phyloP scores from a whole-genome alignment of 352 stramenopile species.

The Phytophthora nicotianae region DNA sequence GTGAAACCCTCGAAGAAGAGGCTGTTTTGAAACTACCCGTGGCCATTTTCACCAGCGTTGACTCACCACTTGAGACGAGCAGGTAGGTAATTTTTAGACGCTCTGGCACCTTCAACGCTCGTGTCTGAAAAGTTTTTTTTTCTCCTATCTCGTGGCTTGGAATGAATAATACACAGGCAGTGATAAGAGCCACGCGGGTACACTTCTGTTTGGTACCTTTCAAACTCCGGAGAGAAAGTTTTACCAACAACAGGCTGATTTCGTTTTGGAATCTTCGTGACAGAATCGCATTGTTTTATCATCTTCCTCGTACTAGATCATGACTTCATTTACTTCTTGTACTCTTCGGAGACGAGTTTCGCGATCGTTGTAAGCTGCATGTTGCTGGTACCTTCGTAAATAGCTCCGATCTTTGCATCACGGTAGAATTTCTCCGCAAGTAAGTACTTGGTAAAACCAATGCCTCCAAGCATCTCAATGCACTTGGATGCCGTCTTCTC shows the following conservation, averaged over 20 bases:
- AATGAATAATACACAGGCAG: too few species aligned
- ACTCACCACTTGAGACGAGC: background rate
- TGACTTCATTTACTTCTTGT: slow-evolving; percentile 63
- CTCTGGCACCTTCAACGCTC: background rate
- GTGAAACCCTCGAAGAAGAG: background rate
- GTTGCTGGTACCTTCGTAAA: slow-evolving; percentile 98
- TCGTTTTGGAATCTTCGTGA: background rate
- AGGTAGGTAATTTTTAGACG: background rate
- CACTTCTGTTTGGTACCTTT: too few species aligned
- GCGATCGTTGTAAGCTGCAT: slow-evolving; percentile 96
- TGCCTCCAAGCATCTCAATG: slow-evolving; percentile 95
- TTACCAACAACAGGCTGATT: slow-evolving; percentile 3
- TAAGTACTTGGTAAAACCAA: slow-evolving; percentile 96
- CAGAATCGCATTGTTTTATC: background rate
- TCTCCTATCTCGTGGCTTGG: too few species aligned
- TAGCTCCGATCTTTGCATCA: slow-evolving; percentile 97
- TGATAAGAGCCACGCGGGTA: too few species aligned
- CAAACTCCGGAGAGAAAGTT: too few species aligned
- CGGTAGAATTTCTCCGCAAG: slow-evolving; percentile 97
- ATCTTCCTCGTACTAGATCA: background rate
- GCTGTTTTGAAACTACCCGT: background rate
- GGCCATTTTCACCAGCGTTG: background rate
- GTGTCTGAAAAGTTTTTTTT: background rate
- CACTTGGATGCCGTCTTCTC: slow-evolving; percentile 95
- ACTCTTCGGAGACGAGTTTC: slow-evolving; percentile 90